phyloP scores from a whole-genome alignment of 2,329 filamentous ascomycete species.

The Teratosphaeriaceae sp. region DNA sequence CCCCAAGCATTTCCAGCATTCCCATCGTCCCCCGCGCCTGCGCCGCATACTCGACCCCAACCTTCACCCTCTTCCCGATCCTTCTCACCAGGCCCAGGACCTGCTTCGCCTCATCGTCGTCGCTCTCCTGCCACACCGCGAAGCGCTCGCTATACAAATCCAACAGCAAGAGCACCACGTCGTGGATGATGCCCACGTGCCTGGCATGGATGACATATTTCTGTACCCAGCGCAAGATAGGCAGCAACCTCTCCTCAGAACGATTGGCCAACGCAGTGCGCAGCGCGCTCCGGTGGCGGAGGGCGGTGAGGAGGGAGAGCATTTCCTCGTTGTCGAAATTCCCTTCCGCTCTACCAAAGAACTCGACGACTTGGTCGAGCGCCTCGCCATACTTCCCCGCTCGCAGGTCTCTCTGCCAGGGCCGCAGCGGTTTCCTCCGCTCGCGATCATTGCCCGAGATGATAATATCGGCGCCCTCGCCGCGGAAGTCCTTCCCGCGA shows the following conservation, averaged over 20 bases:
- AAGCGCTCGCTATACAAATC: constrained; percentile 83
- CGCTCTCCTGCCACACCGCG: constrained; percentile 37
- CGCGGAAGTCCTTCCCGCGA: constrained; percentile 70
- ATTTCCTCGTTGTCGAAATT: constrained; percentile 33
- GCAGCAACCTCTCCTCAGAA: constrained; percentile 73
- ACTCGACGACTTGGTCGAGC: constrained; percentile 76
- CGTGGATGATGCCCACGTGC: constrained; percentile 72
- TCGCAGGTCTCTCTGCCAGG: constrained; percentile 79
- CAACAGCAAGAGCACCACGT: constrained; percentile 73
- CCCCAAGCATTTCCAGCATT: constrained; percentile 79
- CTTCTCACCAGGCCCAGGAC: constrained; percentile 65
- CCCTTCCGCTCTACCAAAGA: constrained; percentile 7
- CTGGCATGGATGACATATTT: constrained; percentile 76
- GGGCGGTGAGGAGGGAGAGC: constrained; percentile 72
- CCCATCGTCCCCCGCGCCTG: constrained; percentile 74
- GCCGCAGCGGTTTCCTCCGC: constrained; percentile 56
- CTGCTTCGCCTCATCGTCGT: constrained; percentile 33
- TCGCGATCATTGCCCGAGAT: constrained; percentile 67
- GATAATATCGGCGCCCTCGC: constrained; percentile 80
- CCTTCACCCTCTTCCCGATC: constrained; percentile 63
- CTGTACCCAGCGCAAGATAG: constrained; percentile 76
- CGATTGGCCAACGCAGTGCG: constrained; percentile 72
- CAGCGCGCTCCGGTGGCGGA: constrained; percentile 82
- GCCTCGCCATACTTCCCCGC: constrained; percentile 70
- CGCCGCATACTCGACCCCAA: constrained; percentile 77